Percentiles rank a stretch among this genome's conserved stretches.
phyloP scores from a whole-genome alignment of 2,329 filamentous ascomycete species.

The Penicillium occitanis region DNA sequence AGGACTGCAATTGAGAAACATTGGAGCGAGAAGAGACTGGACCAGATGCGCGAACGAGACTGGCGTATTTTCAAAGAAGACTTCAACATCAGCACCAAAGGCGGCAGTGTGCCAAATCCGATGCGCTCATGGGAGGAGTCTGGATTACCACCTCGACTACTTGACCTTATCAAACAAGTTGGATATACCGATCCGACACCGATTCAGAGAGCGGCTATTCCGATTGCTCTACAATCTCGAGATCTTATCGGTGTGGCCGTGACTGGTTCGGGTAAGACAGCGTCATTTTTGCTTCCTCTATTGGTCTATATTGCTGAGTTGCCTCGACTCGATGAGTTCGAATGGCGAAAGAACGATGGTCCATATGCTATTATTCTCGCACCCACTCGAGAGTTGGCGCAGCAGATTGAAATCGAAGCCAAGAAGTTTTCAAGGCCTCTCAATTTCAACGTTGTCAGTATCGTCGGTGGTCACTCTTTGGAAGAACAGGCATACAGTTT shows the following conservation, averaged over 20 bases:
- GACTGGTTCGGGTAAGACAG: conserved; percentile 97
- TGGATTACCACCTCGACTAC: conserved; percentile 69
- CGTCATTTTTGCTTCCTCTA: conserved; percentile 86
- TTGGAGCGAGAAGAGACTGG: conserved; percentile 90
- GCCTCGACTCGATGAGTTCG: conserved; percentile 76
- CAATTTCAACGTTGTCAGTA: conserved; percentile 91
- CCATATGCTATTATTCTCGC: conserved; percentile 97
- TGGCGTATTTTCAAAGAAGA: conserved; percentile 99
- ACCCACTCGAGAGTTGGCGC: conserved; percentile 92
- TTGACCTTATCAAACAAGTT: conserved; percentile 78
- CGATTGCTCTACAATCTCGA: conserved; percentile 85
- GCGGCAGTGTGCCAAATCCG: conserved; percentile 85
- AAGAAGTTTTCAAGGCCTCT: conserved; percentile 87
- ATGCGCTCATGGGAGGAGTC: conserved; percentile 96
- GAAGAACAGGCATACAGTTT: conserved; percentile 91
- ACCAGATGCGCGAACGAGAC: conserved; percentile 94
- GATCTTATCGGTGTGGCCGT: conserved; percentile 98
- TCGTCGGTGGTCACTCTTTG: conserved; percentile 94
- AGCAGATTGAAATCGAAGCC: conserved; percentile 94
- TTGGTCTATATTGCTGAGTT: conserved; percentile 93
- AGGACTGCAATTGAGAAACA: conserved; percentile 82
- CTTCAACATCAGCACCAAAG: conserved; percentile 94
- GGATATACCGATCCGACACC: conserved; percentile 90
- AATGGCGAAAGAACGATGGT: conserved; percentile 86
- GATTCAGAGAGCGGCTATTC: conserved; percentile 91